Evolutionary conservation across 2,329 filamentous ascomycete genomes (phyloP).

Genomic region (Lasiodiplodia gonubiensis): DNA sequence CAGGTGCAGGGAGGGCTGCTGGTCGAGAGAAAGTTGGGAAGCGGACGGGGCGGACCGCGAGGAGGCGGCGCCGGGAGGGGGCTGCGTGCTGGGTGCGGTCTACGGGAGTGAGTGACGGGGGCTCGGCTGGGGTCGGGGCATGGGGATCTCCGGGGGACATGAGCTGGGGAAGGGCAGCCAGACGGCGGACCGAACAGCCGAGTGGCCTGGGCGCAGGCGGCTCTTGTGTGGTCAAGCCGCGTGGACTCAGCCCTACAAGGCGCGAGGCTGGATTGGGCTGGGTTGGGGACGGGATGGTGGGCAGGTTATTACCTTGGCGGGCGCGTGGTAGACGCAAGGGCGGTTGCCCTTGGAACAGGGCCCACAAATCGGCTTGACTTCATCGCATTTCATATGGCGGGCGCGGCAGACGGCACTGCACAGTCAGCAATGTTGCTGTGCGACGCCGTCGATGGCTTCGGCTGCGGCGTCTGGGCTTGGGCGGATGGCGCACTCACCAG

Average conservation of each 20-base stretch:
- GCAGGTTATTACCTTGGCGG: constrained; percentile 28
- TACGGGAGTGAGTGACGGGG: neutral
- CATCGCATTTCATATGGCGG: constrained; percentile 59
- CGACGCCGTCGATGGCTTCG: neutral
- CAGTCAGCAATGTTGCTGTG: constrained; percentile 11
- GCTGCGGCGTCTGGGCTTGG: constrained; percentile 9
- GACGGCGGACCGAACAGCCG: neutral
- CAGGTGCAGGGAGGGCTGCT: neutral
- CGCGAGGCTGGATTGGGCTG: constrained; percentile 8
- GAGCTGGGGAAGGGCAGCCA: neutral
- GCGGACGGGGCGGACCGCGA: neutral
- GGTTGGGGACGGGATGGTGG: constrained; percentile 9
- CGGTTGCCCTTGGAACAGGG: constrained; percentile 53
- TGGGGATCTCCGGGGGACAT: neutral
- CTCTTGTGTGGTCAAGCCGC: constrained; percentile 1
- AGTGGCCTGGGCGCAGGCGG: constrained; percentile 4
- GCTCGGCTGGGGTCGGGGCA: neutral
- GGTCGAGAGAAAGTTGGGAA: neutral
- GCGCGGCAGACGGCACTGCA: constrained; percentile 52
- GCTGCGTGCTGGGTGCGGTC: neutral
- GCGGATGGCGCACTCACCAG: constrained; percentile 42
- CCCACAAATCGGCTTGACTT: constrained; percentile 52
- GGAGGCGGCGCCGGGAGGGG: neutral
- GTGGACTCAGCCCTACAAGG: constrained; percentile 24
- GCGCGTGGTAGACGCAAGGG: constrained; percentile 47